Percentiles rank a stretch among this genome's conserved stretches.
These are phyloP conservation scores for Septoria petroselini DNA, from an alignment of 2,329 filamentous ascomycete species.

Conservation along the genomic window DNA sequence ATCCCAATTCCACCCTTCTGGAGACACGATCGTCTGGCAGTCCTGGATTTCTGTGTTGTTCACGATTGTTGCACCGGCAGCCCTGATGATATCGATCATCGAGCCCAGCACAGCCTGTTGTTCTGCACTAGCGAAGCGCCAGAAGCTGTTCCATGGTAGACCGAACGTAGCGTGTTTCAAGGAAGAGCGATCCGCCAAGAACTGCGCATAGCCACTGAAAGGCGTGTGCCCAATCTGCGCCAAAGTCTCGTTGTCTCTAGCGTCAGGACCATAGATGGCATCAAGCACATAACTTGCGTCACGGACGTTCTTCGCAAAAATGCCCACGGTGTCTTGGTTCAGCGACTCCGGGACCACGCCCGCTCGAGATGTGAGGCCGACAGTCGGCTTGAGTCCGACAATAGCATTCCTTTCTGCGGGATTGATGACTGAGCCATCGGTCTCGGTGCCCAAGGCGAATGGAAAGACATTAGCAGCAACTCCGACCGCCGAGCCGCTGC, in stretches of 20 bases:
- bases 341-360: slow-evolving; percentile 60
- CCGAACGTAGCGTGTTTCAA: slow-evolving; percentile 65
- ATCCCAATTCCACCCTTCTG: slow-evolving; percentile 67
- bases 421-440: slow-evolving; percentile 65
- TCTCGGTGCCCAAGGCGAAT: slow-evolving; percentile 70
- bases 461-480: slow-evolving; percentile 62
- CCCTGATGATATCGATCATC: slow-evolving; percentile 53
- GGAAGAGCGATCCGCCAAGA: slow-evolving; percentile 52
- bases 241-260: slow-evolving; percentile 63
- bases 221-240: slow-evolving; percentile 57
- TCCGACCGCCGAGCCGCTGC: slow-evolving; percentile 62
- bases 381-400: slow-evolving; percentile 73
- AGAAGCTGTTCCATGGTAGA: slow-evolving; percentile 69
- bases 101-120: slow-evolving; percentile 54
- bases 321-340: slow-evolving; percentile 67
- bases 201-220: slow-evolving; percentile 55
- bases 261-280: slow-evolving; percentile 64
- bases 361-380: slow-evolving; percentile 64
- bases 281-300: slow-evolving; percentile 67
- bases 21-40: slow-evolving; percentile 60
- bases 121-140: slow-evolving; percentile 57
- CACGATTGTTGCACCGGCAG: slow-evolving; percentile 63
- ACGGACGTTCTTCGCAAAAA: slow-evolving; percentile 64
- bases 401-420: slow-evolving; percentile 67
- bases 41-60: slow-evolving; percentile 67